Conservation (phyloP, 106 monocot genomes). For the Vanilla planifolia region DNA sequence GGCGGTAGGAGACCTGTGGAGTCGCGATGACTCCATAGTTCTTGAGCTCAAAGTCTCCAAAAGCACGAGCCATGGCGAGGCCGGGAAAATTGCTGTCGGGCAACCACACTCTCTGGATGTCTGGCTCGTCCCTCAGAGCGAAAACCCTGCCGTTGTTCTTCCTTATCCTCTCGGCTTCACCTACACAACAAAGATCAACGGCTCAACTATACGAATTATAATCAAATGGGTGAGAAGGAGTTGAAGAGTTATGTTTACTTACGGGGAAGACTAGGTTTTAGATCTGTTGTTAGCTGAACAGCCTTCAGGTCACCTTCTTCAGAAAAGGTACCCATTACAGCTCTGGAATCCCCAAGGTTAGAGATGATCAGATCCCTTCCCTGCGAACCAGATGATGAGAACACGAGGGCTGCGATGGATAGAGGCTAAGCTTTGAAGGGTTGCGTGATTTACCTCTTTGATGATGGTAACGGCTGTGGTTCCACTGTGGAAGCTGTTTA, state of each 20-base stretch:
- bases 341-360: conserved; percentile 93
- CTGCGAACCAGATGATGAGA: conserved; percentile 20
- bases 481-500: conserved; percentile 71
- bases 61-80: conserved; percentile 87
- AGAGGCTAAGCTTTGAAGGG: not conserved
- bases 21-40: conserved; percentile 73
- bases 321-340: conserved; percentile 48
- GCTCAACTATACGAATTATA: not conserved
- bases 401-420: not conserved
- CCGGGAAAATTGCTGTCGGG: conserved; percentile 75
- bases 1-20: conserved; percentile 66
- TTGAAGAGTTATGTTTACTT: conserved; percentile 5
- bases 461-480: conserved; percentile 75
- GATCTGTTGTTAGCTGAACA: conserved; percentile 77
- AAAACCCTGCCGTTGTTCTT: conserved; percentile 66
- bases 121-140: conserved; percentile 59
- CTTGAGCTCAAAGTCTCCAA: conserved; percentile 81
- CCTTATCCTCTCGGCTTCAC: conserved; percentile 82
- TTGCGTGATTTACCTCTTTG: conserved; percentile 52
- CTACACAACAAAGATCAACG: conserved; percentile 10
- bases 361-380: conserved; percentile 81
- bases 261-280: conserved; percentile 74
- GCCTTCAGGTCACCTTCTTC: conserved; percentile 51
- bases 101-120: conserved; percentile 65
- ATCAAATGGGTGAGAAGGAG: not conserved